Base-by-base conservation (phyloP, 768 basidiomycete genomes). In the Mycena kentingensis region DNA sequence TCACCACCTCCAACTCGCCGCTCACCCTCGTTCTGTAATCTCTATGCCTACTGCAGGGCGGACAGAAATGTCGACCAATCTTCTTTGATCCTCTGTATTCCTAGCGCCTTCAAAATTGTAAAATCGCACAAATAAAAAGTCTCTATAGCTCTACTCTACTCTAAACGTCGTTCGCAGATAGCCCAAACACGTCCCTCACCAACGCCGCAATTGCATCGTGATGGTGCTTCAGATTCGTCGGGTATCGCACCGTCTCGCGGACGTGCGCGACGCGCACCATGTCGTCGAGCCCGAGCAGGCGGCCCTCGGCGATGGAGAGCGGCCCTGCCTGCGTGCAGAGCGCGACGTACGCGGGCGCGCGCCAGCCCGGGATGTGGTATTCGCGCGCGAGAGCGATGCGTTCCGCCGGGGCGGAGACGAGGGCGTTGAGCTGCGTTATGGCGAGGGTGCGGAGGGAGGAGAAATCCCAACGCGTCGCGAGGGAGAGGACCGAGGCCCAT, bases 401-500 rank as follows among this genome's bases (percentile, higher is more conserved):
- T 3, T 69, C 53, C 13, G 37, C 37, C 19, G 37, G 37, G 5
- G 64, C 51, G 6, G 60, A 50, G 8, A 49, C 32, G 8, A 52
- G 47, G 3, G 27, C 3, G n/a, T 41, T 16, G 3, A 67, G 60
- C n/a, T 61, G 43, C 13, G 58, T 54, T 45, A 67, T 60, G 25
- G 69, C 65, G 10, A 67, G 65, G 15, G 51, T 39, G 21, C 62
- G 63, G 24, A 69, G 39, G 44, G 63, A 64, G 19, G 37, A 16
- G 42, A 70, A 67, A 4, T 66, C 65, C 64, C 64, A 70, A n/a
- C 57, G 52, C 3, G 61, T 50, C 8, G 68, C 57, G 12, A 69
- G 54, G 19, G 64, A 55, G 26, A 70, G 63, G 21, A 70, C 63
- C 6, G 67, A 66, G 6, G 59, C 60, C 68, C 70, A 70, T 46